Evolutionary conservation across 106 monocot species (phyloP), one percentile per base, ranked within the genome.

Genomic region (Ottelia alismoides): DNA sequence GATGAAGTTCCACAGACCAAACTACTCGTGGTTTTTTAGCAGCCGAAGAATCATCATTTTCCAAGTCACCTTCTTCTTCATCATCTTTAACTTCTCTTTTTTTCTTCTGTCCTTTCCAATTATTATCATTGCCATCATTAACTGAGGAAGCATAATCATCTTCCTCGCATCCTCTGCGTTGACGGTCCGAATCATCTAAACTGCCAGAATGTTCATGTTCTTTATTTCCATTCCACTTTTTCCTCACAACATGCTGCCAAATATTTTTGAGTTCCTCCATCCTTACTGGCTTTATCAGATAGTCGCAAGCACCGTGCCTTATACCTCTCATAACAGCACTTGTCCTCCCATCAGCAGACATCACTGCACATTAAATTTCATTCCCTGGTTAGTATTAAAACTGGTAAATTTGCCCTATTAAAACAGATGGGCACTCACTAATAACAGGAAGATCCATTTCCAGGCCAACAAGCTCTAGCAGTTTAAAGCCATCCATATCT

Each of bases 391-490:
- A n/a, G n/a, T n/a, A n/a, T n/a, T n/a, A n/a, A n/a, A n/a, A n/a
- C n/a, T n/a, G n/a, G n/a, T n/a, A n/a, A n/a, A n/a, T n/a, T n/a
- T n/a, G n/a, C n/a, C n/a, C n/a, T n/a, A n/a, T n/a, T n/a, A n/a
- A n/a, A n/a, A n/a, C n/a, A n/a, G n/a, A n/a, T n/a, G n/a, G n/a
- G n/a, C 25, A 58, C 67, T 67, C 58, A 67, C 67, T 67, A 16
- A 67, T 67, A 32, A 67, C 67, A 35, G 67, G 67, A 67, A 58
- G 67, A 56, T 67, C 67, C 67, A 67, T 67, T 51, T 67, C 58
- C n/a, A 67, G 49, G 20, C 67, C 57, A 49, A 67, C 49, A 49
- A 30, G 67, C 52, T 67, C 67, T 31, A 67, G 67, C 20, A 58
- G 56, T 49, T 58, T 51, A 40, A 67, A 67, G 1, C 67, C 67